A percentile compares a stretch with the other conserved stretches of the same genome.
These are phyloP conservation scores for Silene noctiflora DNA, from an alignment of 179 eudicot genomes.

Conservation along the genomic window DNA sequence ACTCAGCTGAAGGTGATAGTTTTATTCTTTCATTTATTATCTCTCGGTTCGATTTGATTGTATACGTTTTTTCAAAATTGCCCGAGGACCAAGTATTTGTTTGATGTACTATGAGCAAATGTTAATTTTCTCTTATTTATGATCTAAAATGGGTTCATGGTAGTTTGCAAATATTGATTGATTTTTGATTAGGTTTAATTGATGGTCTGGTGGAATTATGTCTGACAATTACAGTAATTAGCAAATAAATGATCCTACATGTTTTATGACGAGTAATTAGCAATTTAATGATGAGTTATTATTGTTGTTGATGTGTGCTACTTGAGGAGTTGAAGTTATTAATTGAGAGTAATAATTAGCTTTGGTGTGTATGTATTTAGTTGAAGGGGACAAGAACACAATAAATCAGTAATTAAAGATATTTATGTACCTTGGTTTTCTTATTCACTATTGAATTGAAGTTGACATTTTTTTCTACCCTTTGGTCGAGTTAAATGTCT, in stretches of 20 bases:
- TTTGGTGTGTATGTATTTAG: constrained; percentile 2
- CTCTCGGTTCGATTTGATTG: too few species aligned
- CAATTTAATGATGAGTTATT: background rate
- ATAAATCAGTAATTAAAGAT: constrained; percentile 9
- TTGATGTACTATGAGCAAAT: too few species aligned
- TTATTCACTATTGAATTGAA: constrained; percentile 15
- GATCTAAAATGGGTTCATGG: constrained; percentile 3
- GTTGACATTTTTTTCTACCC: constrained; percentile 26
- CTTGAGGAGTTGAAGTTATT: background rate
- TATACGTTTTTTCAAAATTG: too few species aligned
- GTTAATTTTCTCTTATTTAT: background rate
- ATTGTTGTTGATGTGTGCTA: constrained; percentile 7
- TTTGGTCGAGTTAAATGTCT: background rate
- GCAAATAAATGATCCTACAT: too few species aligned
- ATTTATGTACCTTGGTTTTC: background rate
- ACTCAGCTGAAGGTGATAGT: constrained; percentile 54
- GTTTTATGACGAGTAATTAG: background rate
- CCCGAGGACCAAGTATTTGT: background rate
- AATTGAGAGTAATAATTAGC: background rate
- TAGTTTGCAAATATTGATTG: background rate
- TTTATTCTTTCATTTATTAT: background rate
- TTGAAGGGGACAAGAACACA: constrained; percentile 17
- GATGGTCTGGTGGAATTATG: background rate
- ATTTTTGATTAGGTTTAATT: constrained; percentile 12
- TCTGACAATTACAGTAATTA: too few species aligned